Conservation (phyloP, 202 grass and related monocot species). For the Zizania palustris region DNA sequence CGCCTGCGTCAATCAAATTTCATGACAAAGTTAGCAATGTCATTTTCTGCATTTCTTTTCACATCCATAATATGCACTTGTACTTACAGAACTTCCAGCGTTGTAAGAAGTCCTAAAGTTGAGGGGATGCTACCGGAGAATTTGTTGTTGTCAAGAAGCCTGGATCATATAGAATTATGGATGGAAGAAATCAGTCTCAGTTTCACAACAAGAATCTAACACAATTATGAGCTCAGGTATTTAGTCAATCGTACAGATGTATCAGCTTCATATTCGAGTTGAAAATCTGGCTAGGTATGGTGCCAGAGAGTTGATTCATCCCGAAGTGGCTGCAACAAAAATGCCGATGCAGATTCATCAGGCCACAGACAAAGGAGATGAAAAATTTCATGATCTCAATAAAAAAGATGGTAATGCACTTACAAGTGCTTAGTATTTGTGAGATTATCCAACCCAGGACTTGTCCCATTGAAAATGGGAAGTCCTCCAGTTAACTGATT, state of each 20-base stretch:
- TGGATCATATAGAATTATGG: background rate
- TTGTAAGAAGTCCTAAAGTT: slow-evolving; percentile 25
- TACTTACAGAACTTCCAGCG: slow-evolving; percentile 46
- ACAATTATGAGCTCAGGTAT: too few relatives aligned
- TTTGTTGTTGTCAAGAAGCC: slow-evolving; percentile 48
- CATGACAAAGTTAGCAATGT: background rate
- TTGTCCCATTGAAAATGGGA: slow-evolving; percentile 29
- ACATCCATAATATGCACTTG: background rate
- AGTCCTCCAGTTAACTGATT: slow-evolving; percentile 39
- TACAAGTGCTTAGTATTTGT: slow-evolving; percentile 38
- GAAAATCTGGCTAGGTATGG: slow-evolving; percentile 36
- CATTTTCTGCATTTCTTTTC: too few relatives aligned
- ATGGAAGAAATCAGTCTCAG: background rate
- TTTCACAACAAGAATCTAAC: too few relatives aligned
- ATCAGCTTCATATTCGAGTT: slow-evolving; percentile 37
- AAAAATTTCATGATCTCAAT: too few relatives aligned
- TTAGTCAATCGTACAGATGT: slow-evolving; percentile 33
- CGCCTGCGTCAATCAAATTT: slow-evolving; percentile 11
- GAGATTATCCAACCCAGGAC: slow-evolving; percentile 37
- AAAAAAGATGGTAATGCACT: background rate
- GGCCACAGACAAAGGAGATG: too few relatives aligned
- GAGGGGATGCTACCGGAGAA: slow-evolving; percentile 33
- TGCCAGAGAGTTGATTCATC: slow-evolving; percentile 35
- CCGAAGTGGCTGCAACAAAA: slow-evolving; percentile 34
- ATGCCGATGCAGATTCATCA: too few relatives aligned